These are phyloP conservation scores for Saccharomyces hybrid DNA, from an alignment of 1,139 yeast species.

Conservation along the genomic window DNA sequence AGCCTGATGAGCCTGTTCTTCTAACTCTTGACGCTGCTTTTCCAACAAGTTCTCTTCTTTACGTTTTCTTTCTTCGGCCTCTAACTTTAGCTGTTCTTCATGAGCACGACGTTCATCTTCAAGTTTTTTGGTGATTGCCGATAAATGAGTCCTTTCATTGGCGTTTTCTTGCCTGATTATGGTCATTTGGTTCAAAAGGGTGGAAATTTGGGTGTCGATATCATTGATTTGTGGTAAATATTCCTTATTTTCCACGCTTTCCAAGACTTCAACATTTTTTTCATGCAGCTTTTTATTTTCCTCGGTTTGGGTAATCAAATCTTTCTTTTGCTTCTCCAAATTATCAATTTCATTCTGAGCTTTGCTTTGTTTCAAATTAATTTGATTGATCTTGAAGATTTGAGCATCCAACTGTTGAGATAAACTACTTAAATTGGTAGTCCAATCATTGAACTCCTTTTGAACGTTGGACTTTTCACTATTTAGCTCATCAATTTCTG, in stretches of 20 bases:
- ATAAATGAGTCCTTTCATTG: slow-evolving; percentile 24
- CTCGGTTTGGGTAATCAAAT: slow-evolving; percentile 18
- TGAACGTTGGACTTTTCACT: slow-evolving; percentile 15
- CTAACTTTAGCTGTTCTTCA: slow-evolving; percentile 22
- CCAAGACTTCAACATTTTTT: slow-evolving; percentile 13
- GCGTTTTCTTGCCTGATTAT: slow-evolving; percentile 26
- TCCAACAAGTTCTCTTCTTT: slow-evolving; percentile 20
- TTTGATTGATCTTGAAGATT: slow-evolving; percentile 20
- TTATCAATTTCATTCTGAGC: slow-evolving; percentile 19
- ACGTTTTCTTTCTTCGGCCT: slow-evolving; percentile 24
- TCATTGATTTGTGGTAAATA: slow-evolving; percentile 22
- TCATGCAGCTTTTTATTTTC: slow-evolving; percentile 14
- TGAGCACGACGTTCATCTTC: slow-evolving; percentile 24
- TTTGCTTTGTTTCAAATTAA: slow-evolving; percentile 18
- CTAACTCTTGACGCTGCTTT: slow-evolving; percentile 23
- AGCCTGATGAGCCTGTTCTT: slow-evolving; percentile 16
- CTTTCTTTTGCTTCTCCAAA: slow-evolving; percentile 17
- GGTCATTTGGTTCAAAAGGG: slow-evolving; percentile 18
- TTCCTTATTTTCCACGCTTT: slow-evolving; percentile 19
- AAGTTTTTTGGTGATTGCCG: slow-evolving; percentile 24
- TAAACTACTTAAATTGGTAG: slow-evolving; percentile 18
- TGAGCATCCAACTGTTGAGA: slow-evolving; percentile 27
- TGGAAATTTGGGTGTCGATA: slow-evolving; percentile 21
- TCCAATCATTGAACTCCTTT: slow-evolving; percentile 20
- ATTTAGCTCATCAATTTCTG: slow-evolving; percentile 21